These are phyloP conservation scores for Stylonectria norvegica DNA, from an alignment of 2,329 filamentous ascomycete genomes.

Conservation along the genomic window DNA sequence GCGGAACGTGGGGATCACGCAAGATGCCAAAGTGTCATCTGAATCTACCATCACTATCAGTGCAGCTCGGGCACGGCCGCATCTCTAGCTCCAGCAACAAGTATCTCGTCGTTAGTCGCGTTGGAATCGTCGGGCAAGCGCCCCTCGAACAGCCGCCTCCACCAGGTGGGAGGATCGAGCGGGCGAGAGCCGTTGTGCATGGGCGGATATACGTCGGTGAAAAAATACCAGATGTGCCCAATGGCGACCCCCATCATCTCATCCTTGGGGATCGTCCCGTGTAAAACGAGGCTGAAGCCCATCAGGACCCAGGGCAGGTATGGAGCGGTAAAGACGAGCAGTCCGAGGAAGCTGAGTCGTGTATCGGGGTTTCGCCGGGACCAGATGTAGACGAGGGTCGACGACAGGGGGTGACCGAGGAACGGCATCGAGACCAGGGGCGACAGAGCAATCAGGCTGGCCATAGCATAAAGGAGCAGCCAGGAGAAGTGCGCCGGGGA, in stretches of 20 bases:
- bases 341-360: conserved; percentile 79
- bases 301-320: conserved; percentile 96
- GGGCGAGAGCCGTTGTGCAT: conserved; percentile 81
- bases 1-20: not conserved
- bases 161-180: conserved; percentile 85
- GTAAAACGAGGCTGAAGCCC: conserved; percentile 85
- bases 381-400: conserved; percentile 97
- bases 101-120: conserved; percentile 60
- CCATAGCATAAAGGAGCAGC: conserved; percentile 82
- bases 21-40: not conserved
- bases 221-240: conserved; percentile 97
- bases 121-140: conserved; percentile 47
- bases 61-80: conserved; percentile 23
- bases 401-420: conserved; percentile 87
- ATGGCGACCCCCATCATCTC: conserved; percentile 94
- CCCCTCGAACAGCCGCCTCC: conserved; percentile 79
- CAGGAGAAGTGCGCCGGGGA: conserved; percentile 93
- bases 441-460: conserved; percentile 74
- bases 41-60: not conserved
- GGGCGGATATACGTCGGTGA: conserved; percentile 92
- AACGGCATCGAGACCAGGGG: conserved; percentile 90
- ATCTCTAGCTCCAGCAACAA: conserved; percentile 50
- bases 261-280: conserved; percentile 86
- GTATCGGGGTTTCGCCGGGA: conserved; percentile 91
- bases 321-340: conserved; percentile 88